Conservation (phyloP, 306 rosid genomes). For the peach (Prunus persica) region Prunus_persica_NCBIv2 NC_034015.1:14184001-14184500, state of each 20-base stretch:
- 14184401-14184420: not conserved
- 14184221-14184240: too few species aligned
- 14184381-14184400: not conserved
- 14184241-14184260: too few species aligned
- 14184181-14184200: too few species aligned
- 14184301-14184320: not conserved
- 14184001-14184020: not conserved
- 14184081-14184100: not conserved
- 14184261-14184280: too few species aligned
- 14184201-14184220: too few species aligned
- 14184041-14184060: not conserved
- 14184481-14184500: not conserved
- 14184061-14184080: not conserved
- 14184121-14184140: not conserved
- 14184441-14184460: not conserved
- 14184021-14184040: not conserved
- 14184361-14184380: not conserved
- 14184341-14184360: not conserved
- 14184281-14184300: too few species aligned
- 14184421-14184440: not conserved
- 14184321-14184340: not conserved
- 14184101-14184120: not conserved
- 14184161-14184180: too few species aligned
- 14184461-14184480: not conserved
- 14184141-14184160: too few species aligned